Percentiles rank a stretch among this genome's conserved stretches.
phyloP scores from a whole-genome alignment of 257 asterid species.

The Primulina huaijiensis region DNA sequence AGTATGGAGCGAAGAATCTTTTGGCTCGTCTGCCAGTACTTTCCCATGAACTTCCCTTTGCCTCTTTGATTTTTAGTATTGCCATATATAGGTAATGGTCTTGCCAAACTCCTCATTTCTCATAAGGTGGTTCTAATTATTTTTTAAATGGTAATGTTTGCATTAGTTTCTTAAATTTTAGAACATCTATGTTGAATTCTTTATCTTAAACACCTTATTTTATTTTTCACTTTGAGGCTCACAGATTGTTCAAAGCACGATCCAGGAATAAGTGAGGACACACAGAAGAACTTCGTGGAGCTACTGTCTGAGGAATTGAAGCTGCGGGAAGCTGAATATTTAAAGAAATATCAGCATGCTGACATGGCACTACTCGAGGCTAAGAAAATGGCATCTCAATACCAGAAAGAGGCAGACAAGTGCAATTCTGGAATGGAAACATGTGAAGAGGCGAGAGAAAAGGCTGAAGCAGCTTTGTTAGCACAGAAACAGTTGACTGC shows the following conservation, averaged over 20 bases:
- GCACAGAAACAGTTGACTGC: constrained; percentile 72
- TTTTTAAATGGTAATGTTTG: not conserved
- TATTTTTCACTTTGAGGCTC: constrained; percentile 14
- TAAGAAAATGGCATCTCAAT: constrained; percentile 41
- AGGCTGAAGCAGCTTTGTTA: constrained; percentile 44
- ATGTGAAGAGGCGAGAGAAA: constrained; percentile 58
- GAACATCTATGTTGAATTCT: not conserved
- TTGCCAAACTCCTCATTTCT: not conserved
- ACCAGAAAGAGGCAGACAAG: constrained; percentile 56
- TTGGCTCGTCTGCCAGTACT: not conserved
- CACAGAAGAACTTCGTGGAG: constrained; percentile 79
- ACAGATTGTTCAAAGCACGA: constrained; percentile 88
- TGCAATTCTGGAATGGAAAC: constrained; percentile 56
- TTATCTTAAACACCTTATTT: not conserved
- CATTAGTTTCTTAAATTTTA: not conserved
- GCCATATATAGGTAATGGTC: not conserved
- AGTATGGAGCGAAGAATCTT: not conserved
- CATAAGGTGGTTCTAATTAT: not conserved
- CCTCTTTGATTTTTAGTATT: not conserved
- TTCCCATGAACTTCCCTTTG: not conserved
- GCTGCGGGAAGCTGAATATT: constrained; percentile 73
- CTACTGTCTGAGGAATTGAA: constrained; percentile 78
- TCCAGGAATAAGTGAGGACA: constrained; percentile 75
- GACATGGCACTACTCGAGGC: constrained; percentile 83
- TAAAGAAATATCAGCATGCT: constrained; percentile 74